Conservation (phyloP, 2,329 filamentous ascomycete genomes). For the Pezizomycotina sp. region DNA sequence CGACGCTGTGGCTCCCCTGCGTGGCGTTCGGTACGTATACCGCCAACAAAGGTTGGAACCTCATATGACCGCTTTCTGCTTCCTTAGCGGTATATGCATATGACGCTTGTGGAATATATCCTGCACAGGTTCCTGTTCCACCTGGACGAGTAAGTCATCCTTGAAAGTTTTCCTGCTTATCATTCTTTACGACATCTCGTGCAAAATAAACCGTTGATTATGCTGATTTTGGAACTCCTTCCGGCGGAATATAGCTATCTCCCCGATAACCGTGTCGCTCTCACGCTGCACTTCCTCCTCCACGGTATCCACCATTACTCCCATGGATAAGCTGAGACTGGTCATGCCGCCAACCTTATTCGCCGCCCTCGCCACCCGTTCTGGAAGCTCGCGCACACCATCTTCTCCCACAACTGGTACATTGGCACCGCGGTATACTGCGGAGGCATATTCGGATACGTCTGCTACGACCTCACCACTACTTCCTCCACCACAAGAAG, state of each 20-base stretch:
- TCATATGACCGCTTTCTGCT: slow-evolving; percentile 33
- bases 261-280: slow-evolving; percentile 73
- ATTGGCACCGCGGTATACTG: slow-evolving; percentile 62
- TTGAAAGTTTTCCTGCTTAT: neutral
- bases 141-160: slow-evolving; percentile 57
- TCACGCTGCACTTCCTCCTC: slow-evolving; percentile 81
- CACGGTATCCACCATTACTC: slow-evolving; percentile 96
- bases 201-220: neutral
- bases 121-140: slow-evolving; percentile 89
- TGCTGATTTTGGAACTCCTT: neutral
- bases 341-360: slow-evolving; percentile 95
- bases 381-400: slow-evolving; percentile 69
- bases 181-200: slow-evolving; percentile 26
- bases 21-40: slow-evolving; percentile 56
- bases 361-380: slow-evolving; percentile 64
- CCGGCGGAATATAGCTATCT: slow-evolving; percentile 49
- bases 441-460: slow-evolving; percentile 86
- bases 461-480: slow-evolving; percentile 97
- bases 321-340: slow-evolving; percentile 89
- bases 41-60: slow-evolving; percentile 42
- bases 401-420: slow-evolving; percentile 78
- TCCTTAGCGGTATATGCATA: slow-evolving; percentile 56
- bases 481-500: slow-evolving; percentile 94
- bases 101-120: slow-evolving; percentile 81
- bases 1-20: slow-evolving; percentile 66